Evolutionary conservation across 169 alveolate genomes (phyloP).

Genomic region (Cryptosporidium sp.): DNA sequence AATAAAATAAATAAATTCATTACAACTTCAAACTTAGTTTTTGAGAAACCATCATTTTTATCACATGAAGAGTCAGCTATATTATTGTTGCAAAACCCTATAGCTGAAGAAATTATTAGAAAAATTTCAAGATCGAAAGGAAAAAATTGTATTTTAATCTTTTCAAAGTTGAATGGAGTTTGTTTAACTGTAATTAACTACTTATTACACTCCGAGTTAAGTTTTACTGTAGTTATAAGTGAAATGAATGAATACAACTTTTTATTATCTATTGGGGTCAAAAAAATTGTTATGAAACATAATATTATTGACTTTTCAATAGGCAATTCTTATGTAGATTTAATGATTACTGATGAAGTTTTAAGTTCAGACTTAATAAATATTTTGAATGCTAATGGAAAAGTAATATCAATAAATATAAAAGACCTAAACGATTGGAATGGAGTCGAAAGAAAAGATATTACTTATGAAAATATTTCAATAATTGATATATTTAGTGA

Average conservation of each 20-base stretch:
- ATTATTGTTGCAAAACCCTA: neutral
- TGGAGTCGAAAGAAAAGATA: neutral
- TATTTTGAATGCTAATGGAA: neutral
- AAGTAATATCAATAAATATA: neutral
- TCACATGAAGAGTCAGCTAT: conserved; percentile 41
- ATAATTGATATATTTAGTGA: neutral
- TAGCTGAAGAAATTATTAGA: neutral
- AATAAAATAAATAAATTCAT: conserved; percentile 3
- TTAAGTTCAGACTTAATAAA: neutral
- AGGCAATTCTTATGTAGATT: neutral
- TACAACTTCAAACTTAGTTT: neutral
- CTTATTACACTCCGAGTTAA: neutral
- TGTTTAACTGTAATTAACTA: conserved; percentile 1
- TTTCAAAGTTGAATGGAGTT: conserved; percentile 2
- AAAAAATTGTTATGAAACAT: neutral
- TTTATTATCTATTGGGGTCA: conserved; percentile 39
- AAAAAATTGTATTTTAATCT: neutral
- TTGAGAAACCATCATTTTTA: conserved; percentile 19
- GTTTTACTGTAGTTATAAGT: neutral
- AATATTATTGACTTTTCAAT: neutral
- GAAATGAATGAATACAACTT: neutral
- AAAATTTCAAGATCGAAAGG: neutral
- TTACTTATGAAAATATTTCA: conserved; percentile 3
- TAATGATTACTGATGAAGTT: conserved; percentile 13
- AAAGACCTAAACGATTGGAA: no score